A percentile compares a stretch with the other conserved stretches of the same genome.
Conservation (phyloP, 2,329 filamentous ascomycete genomes). For the Aspergillus quadricinctus region DNA sequence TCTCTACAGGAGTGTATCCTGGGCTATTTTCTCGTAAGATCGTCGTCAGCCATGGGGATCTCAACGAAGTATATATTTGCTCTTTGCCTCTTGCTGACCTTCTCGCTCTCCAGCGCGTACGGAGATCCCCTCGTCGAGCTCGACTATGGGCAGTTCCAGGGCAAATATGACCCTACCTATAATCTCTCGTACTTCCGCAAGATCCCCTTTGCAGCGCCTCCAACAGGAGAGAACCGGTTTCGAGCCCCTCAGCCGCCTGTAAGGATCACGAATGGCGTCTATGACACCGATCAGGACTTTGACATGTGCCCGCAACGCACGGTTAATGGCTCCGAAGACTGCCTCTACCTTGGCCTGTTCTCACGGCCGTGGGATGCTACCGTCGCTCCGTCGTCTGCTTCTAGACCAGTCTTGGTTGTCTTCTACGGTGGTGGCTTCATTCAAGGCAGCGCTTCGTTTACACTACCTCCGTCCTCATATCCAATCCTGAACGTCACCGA, state of each 20-base stretch:
- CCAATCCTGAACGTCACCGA: slow-evolving; percentile 54
- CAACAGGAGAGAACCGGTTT: slow-evolving; percentile 55
- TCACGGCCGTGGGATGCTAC: slow-evolving; percentile 51
- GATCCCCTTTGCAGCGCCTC: slow-evolving; percentile 59
- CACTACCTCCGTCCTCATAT: slow-evolving; percentile 53
- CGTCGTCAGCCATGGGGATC: slow-evolving; percentile 9
- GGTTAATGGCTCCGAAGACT: slow-evolving; percentile 57
- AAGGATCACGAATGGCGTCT: slow-evolving; percentile 46
- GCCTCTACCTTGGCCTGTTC: slow-evolving; percentile 58
- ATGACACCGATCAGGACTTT: slow-evolving; percentile 53
- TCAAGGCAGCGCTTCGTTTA: slow-evolving; percentile 52
- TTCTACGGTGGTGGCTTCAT: slow-evolving; percentile 62
- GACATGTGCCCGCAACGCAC: slow-evolving; percentile 58
- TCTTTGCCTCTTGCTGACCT: slow-evolving; percentile 3
- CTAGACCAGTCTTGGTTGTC: slow-evolving; percentile 55
- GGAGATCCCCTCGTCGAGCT: slow-evolving; percentile 38
- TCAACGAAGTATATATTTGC: slow-evolving; percentile 1
- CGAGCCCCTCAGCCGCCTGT: slow-evolving; percentile 56
- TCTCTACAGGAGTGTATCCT: neutral
- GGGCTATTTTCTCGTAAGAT: neutral
- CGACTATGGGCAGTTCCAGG: slow-evolving; percentile 51
- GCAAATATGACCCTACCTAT: slow-evolving; percentile 49
- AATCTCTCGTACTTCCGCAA: slow-evolving; percentile 58
- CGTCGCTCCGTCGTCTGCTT: slow-evolving; percentile 14
- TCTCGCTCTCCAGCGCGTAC: slow-evolving; percentile 13